Evolutionary conservation across 2,329 filamentous ascomycete species (phyloP), one percentile per base, ranked within the genome.

Genomic region (Myriosclerotinia duriaeana): DNA sequence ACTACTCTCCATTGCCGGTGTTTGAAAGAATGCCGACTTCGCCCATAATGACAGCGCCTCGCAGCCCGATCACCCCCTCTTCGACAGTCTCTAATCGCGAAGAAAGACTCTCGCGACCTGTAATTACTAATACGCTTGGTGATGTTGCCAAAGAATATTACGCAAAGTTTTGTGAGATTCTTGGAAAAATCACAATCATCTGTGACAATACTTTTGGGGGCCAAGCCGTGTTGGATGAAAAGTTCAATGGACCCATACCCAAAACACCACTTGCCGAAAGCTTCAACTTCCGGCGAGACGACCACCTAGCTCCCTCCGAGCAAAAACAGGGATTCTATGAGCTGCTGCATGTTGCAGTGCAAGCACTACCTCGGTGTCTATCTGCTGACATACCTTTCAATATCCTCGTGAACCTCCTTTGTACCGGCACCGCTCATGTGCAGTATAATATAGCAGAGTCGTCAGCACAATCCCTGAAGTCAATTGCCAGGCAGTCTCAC

Each of bases 121-220:
- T 90, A 3, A 77, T 84, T n/a, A 82, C 83, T 1, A 82, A 83
- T 58, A 81, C 84, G 26, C 83, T 98, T 63, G 88, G 86, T 61
- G 92, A 96, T 48, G 87, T 87, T 30, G 88, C 92, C 0, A 89
- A 89, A 73, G 91, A 95, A 53, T 95, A 92, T 75, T 97, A 98
- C 77, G 83, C 89, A 64, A 89, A 90, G 63, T 99, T 99, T 73
- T 98, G 94, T 76, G 92, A 97, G 76, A 94, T 99, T 34, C 81
- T 99, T 9, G 95, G 94, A 36, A 96, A 97, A 76, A 96, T 99
- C 66, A 97, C 93, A 2, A 90, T 98, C 54, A 89, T 98, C 44
- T 99, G 95, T 78, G 95, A 99, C 77, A 95, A 97, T 73, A 91
- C 94, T 0, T 99, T 99, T 79, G 96, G 95, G 62, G 95, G 95